These are phyloP conservation scores for Pseudevernia furfuracea DNA, from an alignment of 495 filamentous ascomycete genomes.

Conservation along the genomic window DNA sequence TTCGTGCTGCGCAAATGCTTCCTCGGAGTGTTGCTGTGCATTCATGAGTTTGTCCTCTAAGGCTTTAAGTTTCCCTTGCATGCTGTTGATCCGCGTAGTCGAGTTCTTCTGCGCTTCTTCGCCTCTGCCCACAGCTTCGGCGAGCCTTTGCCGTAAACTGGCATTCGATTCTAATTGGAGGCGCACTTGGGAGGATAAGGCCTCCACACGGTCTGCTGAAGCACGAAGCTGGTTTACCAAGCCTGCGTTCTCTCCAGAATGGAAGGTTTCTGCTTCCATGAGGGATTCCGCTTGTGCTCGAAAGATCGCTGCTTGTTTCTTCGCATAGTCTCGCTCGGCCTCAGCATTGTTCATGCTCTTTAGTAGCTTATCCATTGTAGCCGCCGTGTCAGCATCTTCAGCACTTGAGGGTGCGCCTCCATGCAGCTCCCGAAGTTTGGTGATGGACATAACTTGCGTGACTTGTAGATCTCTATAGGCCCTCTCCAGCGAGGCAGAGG, in stretches of 20 bases:
- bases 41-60: slow-evolving; percentile 77
- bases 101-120: slow-evolving; percentile 77
- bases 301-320: slow-evolving; percentile 51
- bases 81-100: slow-evolving; percentile 66
- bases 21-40: slow-evolving; percentile 83
- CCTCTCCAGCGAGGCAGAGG: slow-evolving; percentile 66
- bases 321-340: slow-evolving; percentile 64
- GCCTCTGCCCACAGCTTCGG: slow-evolving; percentile 75
- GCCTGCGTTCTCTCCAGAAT: slow-evolving; percentile 54
- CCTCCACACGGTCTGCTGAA: slow-evolving; percentile 67
- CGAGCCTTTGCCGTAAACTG: slow-evolving; percentile 68
- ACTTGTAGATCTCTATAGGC: slow-evolving; percentile 74
- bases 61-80: slow-evolving; percentile 69
- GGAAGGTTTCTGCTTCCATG: slow-evolving; percentile 51
- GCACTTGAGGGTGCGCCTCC: slow-evolving; percentile 25
- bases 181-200: slow-evolving; percentile 66
- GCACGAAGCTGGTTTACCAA: slow-evolving; percentile 59
- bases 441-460: slow-evolving; percentile 43
- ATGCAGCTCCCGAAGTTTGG: slow-evolving; percentile 33
- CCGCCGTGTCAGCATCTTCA: slow-evolving; percentile 27
- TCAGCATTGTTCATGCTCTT: slow-evolving; percentile 56
- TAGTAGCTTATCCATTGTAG: slow-evolving; percentile 51
- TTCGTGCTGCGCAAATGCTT: slow-evolving; percentile 71
- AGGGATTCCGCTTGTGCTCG: slow-evolving; percentile 55
- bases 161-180: slow-evolving; percentile 70